These are phyloP conservation scores for Trichosporon ovoides DNA, from an alignment of 1,284 basidiomycete species.

Conservation along the genomic window DNA sequence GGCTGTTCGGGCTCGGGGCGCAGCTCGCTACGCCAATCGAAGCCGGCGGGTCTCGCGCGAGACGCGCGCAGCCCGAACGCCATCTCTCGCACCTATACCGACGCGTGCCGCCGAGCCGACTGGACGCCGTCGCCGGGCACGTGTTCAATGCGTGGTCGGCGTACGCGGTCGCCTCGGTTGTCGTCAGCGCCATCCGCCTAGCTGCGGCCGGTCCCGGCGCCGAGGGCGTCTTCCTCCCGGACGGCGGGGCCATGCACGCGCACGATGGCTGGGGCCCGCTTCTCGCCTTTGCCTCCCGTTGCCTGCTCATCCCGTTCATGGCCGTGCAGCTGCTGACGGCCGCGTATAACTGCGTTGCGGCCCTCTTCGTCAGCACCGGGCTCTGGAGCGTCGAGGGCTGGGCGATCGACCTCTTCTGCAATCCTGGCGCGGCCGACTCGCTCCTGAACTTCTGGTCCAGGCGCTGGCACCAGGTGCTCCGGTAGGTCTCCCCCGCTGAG, in stretches of 20 bases:
- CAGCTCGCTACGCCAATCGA: slow-evolving; percentile 2
- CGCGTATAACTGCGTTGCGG: neutral
- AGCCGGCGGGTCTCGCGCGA: neutral
- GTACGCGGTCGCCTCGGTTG: neutral
- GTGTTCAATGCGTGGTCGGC: neutral
- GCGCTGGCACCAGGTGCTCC: neutral
- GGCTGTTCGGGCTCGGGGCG: neutral
- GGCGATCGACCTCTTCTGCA: neutral
- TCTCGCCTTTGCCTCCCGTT: neutral
- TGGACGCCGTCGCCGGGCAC: neutral
- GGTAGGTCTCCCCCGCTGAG: neutral
- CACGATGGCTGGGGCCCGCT: neutral
- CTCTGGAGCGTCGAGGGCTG: slow-evolving; percentile 1
- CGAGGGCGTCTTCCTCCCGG: neutral
- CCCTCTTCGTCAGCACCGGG: neutral
- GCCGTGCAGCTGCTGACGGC: neutral
- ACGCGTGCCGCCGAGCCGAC: neutral
- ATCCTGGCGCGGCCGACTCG: neutral
- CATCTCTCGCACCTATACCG: neutral
- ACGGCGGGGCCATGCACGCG: neutral
- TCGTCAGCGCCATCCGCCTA: neutral
- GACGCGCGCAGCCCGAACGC: neutral
- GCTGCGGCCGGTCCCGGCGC: neutral
- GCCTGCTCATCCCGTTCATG: neutral
- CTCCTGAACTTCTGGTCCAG: neutral